A percentile compares a stretch with the other conserved stretches of the same genome.
Evolutionary conservation across 352 stramenopile genomes (phyloP).

Genomic region (Pythium biforme): DNA sequence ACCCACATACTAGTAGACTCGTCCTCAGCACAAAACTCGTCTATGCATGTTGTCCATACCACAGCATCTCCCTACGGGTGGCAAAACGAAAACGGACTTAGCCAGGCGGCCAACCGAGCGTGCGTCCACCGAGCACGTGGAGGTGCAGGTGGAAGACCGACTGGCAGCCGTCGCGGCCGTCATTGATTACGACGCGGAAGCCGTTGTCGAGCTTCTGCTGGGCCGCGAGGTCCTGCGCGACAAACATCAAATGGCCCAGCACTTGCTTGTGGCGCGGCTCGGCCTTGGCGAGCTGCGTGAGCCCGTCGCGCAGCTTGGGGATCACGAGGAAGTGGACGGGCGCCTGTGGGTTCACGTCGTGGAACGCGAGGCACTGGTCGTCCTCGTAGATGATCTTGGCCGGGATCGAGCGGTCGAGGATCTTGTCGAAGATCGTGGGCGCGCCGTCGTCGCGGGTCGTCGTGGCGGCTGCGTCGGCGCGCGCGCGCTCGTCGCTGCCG

Average conservation of each 20-base stretch:
- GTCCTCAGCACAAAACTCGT: background rate
- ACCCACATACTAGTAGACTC: too few species aligned
- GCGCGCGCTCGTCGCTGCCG: constrained; percentile 49
- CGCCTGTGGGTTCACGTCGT: constrained; percentile 96
- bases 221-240: constrained; percentile 91
- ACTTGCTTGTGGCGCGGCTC: constrained; percentile 92
- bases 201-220: constrained; percentile 90
- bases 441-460: constrained; percentile 33
- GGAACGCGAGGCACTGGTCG: constrained; percentile 96
- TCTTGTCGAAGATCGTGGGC: constrained; percentile 98
- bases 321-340: constrained; percentile 97
- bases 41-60: background rate
- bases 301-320: constrained; percentile 92
- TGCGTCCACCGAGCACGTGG: constrained; percentile 94
- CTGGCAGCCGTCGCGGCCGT: constrained; percentile 93
- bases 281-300: constrained; percentile 90
- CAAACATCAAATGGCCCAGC: constrained; percentile 93
- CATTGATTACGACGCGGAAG: constrained; percentile 98
- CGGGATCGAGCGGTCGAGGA: constrained; percentile 93
- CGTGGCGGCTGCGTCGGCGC: constrained; percentile 57
- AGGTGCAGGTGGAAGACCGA: constrained; percentile 91
- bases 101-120: constrained; percentile 93
- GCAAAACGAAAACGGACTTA: constrained; percentile 26
- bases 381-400: constrained; percentile 96
- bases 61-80: too few species aligned